phyloP scores from a whole-genome alignment of 139 green algal genomes.

The Chlamydomonas applanata region DNA sequence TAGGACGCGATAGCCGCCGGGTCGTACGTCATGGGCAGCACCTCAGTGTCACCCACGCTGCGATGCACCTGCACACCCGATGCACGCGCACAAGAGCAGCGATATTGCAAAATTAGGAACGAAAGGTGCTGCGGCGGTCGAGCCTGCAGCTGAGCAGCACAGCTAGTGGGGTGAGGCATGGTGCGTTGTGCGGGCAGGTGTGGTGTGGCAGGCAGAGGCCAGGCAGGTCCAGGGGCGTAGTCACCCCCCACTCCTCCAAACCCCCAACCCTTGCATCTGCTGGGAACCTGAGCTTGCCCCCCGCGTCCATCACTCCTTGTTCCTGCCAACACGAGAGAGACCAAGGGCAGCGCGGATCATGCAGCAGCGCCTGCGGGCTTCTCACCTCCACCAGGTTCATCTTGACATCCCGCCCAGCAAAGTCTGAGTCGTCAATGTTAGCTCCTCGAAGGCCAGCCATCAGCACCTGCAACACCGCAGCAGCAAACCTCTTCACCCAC shows the following conservation, averaged over 20 bases:
- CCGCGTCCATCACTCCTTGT: slow-evolving; percentile 77
- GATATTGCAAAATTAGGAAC: no score
- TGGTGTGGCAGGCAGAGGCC: no score
- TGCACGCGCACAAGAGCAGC: neutral
- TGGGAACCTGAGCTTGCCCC: slow-evolving; percentile 10
- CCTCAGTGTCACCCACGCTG: slow-evolving; percentile 7
- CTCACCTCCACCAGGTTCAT: slow-evolving; percentile 60
- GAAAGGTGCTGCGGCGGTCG: no score
- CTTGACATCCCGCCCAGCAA: slow-evolving; percentile 61
- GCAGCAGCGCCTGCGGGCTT: slow-evolving; percentile 70
- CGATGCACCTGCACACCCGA: neutral
- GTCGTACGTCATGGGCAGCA: slow-evolving; percentile 81
- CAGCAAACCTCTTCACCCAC: no score
- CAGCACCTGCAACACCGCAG: slow-evolving; percentile 20
- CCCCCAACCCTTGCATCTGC: no score
- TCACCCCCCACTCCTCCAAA: no score
- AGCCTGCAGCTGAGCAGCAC: no score
- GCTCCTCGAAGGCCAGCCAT: slow-evolving; percentile 41
- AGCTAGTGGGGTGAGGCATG: no score
- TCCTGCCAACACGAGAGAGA: no score
- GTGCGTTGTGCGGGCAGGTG: no score
- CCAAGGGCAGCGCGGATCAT: no score
- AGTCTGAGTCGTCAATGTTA: slow-evolving; percentile 87
- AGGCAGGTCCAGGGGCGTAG: no score
- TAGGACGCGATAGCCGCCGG: slow-evolving; percentile 82